A percentile compares a stretch with the other conserved stretches of the same genome.
These are phyloP conservation scores for Podaxis carcinomalis DNA, from an alignment of 768 basidiomycete species.

Conservation along the genomic window DNA sequence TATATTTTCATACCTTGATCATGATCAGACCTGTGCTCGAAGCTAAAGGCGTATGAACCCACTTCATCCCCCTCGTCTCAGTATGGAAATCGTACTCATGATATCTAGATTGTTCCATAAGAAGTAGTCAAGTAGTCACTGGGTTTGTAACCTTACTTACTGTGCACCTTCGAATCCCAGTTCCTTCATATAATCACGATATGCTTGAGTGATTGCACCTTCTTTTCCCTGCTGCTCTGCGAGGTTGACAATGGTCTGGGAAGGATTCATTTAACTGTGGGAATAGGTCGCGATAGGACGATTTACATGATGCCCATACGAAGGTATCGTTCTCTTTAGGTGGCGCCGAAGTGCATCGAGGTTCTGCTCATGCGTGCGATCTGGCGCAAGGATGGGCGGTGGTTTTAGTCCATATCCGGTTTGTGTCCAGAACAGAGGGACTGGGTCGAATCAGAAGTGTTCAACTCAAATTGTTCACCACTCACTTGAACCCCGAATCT, in stretches of 20 bases:
- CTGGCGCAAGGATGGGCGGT: conserved; percentile 69
- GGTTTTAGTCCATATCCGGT: conserved; percentile 85
- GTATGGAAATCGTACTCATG: conserved; percentile 89
- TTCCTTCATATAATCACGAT: conserved; percentile 62
- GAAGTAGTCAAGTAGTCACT: conserved; percentile 1
- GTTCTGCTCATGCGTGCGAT: conserved; percentile 71
- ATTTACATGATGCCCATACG: conserved; percentile 78
- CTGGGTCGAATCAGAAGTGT: conserved; percentile 33
- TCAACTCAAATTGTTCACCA: conserved; percentile 16
- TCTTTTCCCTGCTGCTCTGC: conserved; percentile 93
- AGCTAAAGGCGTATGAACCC: conserved; percentile 18
- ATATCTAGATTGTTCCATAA: conserved; percentile 42
- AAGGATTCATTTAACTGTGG: conserved; percentile 7
- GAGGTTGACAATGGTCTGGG: conserved; percentile 79
- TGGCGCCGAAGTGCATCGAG: conserved; percentile 69
- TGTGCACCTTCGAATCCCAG: conserved; percentile 49
- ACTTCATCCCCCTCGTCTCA: conserved; percentile 96
- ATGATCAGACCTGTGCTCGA: neutral
- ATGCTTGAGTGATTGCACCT: conserved; percentile 71
- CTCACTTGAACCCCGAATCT: conserved; percentile 88
- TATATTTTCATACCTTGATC: conserved; percentile 81
- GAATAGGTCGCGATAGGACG: neutral
- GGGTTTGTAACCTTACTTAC: conserved; percentile 32
- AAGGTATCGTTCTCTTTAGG: conserved; percentile 56
- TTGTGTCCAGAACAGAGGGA: conserved; percentile 93